Base-by-base conservation (phyloP, 768 basidiomycete species). In the Brasilioporus rufonigricans region DNA sequence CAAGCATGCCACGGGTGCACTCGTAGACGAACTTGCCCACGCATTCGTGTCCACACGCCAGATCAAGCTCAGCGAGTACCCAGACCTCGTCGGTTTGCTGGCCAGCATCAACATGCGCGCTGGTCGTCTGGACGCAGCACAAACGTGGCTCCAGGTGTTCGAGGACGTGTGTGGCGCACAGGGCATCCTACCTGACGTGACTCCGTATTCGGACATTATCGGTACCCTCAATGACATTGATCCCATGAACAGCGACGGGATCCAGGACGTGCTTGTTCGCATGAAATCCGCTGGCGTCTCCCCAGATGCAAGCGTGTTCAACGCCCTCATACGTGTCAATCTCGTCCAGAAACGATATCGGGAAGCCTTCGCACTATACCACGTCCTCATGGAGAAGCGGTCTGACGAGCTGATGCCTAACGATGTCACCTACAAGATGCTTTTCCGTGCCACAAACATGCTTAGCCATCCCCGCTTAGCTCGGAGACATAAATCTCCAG, bases 271-370 rank as follows among this genome's bases (percentile, higher is more conserved):
- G 0, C 65, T 84, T 45, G 58, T 66, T 5, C 65, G 71, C 43
- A 79, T 81, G 74, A 61, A 64, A 45, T 62, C 69, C 19, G 68
- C 73, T 2, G 72, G 72, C 4, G 67, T 78, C 13, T 39, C 63
- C 2, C 74, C 76, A 1, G 71, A 79, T 49, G 67, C 73, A 10
- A 60, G 61, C 36, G 58, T 82, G n/a, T 76, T 82, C 68, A 82
- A 84, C 52, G 56, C 74, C 9, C 73, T 85, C 56, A 74, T 84
- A 14, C 67, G 74, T 7, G 66, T 68, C 16, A 74, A 79, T 51
- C 60, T 73, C 35, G 61, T 71, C 13, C 64, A 63, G 1, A 52
- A 64, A 13, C 69, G 70, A 6, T 65, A 73, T 45, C 60, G 58
- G 5, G 68, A 71, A 18, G 77, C 76, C 7, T 78, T 82, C 55